Conservation (phyloP, 192 early-diverging fungal species). For the Backusella australiensis region DNA sequence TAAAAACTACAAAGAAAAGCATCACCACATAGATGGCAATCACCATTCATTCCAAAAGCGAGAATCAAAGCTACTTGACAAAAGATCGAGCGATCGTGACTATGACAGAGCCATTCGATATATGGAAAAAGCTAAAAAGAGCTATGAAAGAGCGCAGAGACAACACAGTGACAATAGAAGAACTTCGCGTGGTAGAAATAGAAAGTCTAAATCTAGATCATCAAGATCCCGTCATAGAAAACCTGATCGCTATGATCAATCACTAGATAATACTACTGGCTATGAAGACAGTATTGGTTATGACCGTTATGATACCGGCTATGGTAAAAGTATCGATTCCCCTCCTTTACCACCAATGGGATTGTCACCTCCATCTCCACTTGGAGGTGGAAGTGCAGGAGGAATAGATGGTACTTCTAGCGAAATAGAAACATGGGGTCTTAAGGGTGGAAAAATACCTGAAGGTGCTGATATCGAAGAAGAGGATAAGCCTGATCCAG, state of each 20-base stretch:
- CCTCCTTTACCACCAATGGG: background rate
- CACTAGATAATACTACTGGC: background rate
- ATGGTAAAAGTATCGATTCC: background rate
- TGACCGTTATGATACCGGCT: background rate
- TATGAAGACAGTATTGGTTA: background rate
- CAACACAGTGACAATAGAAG: background rate
- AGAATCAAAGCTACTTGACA: background rate
- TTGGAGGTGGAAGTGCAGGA: background rate
- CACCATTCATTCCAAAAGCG: background rate
- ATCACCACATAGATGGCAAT: background rate
- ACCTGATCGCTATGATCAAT: background rate
- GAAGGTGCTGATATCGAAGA: background rate
- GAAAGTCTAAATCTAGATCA: background rate
- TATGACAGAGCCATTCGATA: background rate
- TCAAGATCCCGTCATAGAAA: background rate
- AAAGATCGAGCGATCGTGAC: background rate
- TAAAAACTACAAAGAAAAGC: background rate
- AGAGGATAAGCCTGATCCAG: background rate
- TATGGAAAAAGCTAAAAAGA: background rate
- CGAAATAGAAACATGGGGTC: background rate
- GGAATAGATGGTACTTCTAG: background rate
- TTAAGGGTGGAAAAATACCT: background rate
- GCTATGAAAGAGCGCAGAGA: background rate
- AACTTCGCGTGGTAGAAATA: background rate
- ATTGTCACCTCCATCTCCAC: background rate